These are phyloP conservation scores for Cryphonectria parasitica DNA, from an alignment of 2,329 filamentous ascomycete species.

Conservation along the genomic window DNA sequence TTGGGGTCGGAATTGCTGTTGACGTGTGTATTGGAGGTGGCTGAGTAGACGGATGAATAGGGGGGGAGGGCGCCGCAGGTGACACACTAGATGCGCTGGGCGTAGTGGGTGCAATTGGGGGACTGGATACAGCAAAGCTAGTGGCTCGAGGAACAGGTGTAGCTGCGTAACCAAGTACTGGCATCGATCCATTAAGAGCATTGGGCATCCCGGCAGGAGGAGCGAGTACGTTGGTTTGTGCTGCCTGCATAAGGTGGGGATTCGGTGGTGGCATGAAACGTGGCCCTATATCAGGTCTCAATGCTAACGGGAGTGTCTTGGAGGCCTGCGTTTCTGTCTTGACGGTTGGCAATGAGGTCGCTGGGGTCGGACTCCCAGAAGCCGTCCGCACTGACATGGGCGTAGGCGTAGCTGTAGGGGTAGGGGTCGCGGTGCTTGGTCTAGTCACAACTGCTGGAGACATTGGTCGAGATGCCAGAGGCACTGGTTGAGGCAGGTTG, in stretches of 20 bases:
- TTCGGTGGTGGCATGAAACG: constrained; percentile 30
- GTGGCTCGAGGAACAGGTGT: constrained; percentile 32
- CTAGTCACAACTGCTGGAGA: constrained; percentile 18
- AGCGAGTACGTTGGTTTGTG: constrained; percentile 33
- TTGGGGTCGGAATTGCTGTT: constrained; percentile 4
- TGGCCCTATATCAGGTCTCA: constrained; percentile 27
- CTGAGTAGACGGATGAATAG: constrained; percentile 30
- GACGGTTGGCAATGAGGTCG: constrained; percentile 15
- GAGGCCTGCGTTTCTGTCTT: constrained; percentile 25
- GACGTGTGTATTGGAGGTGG: not conserved
- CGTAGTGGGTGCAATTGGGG: constrained; percentile 26
- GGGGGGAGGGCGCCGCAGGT: constrained; percentile 33
- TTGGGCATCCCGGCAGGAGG: constrained; percentile 33
- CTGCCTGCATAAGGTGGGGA: constrained; percentile 24
- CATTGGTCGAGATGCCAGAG: constrained; percentile 11
- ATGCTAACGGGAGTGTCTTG: constrained; percentile 23
- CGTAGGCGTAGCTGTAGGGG: constrained; percentile 2
- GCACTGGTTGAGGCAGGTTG: constrained; percentile 31
- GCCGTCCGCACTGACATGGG: constrained; percentile 16
- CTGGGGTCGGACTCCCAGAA: constrained; percentile 7
- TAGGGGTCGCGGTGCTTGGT: not conserved
- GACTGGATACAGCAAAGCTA: constrained; percentile 36
- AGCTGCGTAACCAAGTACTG: constrained; percentile 33
- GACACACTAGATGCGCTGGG: constrained; percentile 36
- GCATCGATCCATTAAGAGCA: constrained; percentile 34